Evolutionary conservation across 192 early-diverging fungal genomes (phyloP), one percentile per base, ranked within the genome.

Genomic region (Gorgonomyces haynaldii): DNA sequence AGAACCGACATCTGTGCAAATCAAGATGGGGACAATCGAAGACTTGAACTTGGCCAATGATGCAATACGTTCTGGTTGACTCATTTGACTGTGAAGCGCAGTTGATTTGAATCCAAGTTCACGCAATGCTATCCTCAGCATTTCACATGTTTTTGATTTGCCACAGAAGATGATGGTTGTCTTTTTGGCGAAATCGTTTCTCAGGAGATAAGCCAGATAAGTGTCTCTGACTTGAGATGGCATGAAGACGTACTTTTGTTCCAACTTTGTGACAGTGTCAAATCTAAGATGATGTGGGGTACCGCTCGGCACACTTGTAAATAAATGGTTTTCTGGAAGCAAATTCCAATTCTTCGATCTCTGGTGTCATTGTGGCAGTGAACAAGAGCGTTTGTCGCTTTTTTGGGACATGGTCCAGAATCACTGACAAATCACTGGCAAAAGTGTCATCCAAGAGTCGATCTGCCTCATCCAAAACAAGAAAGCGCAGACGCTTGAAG

Each of bases 391-490:
- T 96, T 53, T 98, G 92, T 0, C 96, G 76, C 39, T 83, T 76
- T 37, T 74, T 65, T 2, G 96, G 92, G 8, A 98, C 45, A 2
- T 59, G 56, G 19, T 74, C 67, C 40, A 99, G 69, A 48, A 99
- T 91, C 0, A 72, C 62, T 6, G 62, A 80, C 31, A 97, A 69
- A 39, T 96, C 87, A 8, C 79, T 58, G 5, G 81, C 75, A 73
- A 98, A 98, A 1, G 84, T 85, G 4, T 80, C 75, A 10, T 84
- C 81, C 22, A 98, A 58, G 37, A 99, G 56, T 24, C 92, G 70
- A 70, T 99, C 96, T 0, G 89, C 94, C 64, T 98, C 94, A 66
- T 98, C 94, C 41, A 99, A 62, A 0, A 96, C 96, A 25, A 99
- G 60, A 62, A 81, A 97, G 58, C 73, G 74, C 21, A 88, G 67